Base-by-base conservation (phyloP, 2,329 filamentous ascomycete genomes). In the Byssothecium circinans region DNA sequence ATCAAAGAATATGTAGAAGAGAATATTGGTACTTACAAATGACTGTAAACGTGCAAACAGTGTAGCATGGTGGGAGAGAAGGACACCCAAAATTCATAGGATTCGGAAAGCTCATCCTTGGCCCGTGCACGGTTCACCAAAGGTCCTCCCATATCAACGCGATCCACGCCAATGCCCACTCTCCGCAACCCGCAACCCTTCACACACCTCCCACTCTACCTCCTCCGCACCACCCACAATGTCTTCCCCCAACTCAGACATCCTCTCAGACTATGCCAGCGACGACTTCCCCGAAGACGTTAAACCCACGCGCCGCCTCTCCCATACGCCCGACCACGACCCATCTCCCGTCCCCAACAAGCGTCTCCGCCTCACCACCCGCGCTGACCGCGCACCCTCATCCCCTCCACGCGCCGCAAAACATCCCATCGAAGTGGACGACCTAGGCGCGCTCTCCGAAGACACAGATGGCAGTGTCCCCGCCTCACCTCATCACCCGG, bases 381-480 rank as follows among this genome's bases (percentile, higher is more conserved):
- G 59, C 57, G 23, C 23, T 62, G 49, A 32, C 29, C 29, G 29
- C 10, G 60, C 64, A 25, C 70, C 51, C 61, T 67, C 65, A 2
- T 55, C 53, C 67, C 53, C 70, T 61, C 60, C 64, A 72, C 50
- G 52, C 58, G 53, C 39, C 54, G 43, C 39, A 49, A 52, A 27
- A 50, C 23, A 54, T 36, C 48, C 54, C 18, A 49, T 53, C 30
- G 38, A 47, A n/a, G 23, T 10, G 6, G 67, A 65, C 18, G 61
- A 64, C 35, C 58, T 81, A 58, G 74, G 83, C 42, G 88, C 91
- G 44, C 86, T 97, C 50, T 96, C 91, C 7, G 90, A 89, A 43
- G 94, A 99, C 72, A 95, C 89, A 41, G 91, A 89, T 27, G 90
- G 90, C 69, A 91, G 67, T 79, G 86, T 72, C 72, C 88, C 75